These are phyloP conservation scores for Wallacemonas collosoma DNA, from an alignment of 208 protist genomes.

Conservation along the genomic window DNA sequence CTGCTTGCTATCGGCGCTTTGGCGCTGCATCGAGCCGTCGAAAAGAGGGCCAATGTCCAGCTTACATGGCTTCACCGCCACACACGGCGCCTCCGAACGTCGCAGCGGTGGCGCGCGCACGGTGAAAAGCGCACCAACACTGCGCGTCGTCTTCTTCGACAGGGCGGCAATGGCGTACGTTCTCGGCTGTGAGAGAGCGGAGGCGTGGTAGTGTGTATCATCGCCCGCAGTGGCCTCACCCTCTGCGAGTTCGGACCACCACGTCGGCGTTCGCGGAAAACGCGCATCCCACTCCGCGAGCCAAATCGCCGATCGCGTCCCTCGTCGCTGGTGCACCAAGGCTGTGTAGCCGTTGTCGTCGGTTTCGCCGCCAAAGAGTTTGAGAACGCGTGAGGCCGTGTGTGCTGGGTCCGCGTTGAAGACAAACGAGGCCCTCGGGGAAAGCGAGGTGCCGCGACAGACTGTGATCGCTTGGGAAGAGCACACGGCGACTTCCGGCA, in stretches of 20 bases:
- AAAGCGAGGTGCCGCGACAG: neutral
- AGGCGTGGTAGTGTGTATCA: neutral
- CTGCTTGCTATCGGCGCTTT: no score
- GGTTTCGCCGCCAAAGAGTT: neutral
- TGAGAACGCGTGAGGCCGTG: neutral
- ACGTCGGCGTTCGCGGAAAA: neutral
- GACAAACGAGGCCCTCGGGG: neutral
- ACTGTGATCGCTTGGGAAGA: constrained; percentile 15
- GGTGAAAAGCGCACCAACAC: neutral
- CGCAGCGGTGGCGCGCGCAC: neutral
- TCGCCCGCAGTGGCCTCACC: neutral
- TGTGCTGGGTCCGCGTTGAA: neutral
- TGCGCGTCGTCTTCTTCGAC: neutral
- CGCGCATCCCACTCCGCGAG: constrained; percentile 10
- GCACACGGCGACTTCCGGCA: neutral
- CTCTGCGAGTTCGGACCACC: neutral
- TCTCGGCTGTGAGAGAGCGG: neutral
- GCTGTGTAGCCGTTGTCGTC: constrained; percentile 5
- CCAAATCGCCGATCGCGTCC: neutral
- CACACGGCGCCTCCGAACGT: neutral
- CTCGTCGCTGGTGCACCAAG: constrained; percentile 5
- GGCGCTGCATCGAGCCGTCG: no score
- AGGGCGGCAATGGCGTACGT: neutral
- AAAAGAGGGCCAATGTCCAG: neutral
- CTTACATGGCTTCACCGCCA: constrained; percentile 1